These are phyloP conservation scores for Thraustochytrium sp. DNA, from an alignment of 352 stramenopile genomes.

Conservation along the genomic window DNA sequence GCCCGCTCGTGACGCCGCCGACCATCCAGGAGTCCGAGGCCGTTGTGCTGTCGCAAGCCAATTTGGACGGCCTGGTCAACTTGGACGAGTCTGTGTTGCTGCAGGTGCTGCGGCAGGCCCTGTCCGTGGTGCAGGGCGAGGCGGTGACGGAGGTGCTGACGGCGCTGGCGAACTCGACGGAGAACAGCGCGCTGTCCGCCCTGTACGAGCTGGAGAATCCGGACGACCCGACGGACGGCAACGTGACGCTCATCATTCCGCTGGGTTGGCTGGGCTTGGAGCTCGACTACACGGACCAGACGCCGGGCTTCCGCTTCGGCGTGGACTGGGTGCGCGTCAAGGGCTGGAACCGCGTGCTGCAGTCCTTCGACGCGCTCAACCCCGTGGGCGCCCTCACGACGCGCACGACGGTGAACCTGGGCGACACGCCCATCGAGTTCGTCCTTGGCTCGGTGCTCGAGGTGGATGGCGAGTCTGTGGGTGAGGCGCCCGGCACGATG, in stretches of 20 bases:
- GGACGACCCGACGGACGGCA: background rate
- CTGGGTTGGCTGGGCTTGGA: background rate
- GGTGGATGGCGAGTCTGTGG: background rate
- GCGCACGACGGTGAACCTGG: background rate
- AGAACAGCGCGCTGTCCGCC: background rate
- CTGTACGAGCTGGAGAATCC: slow-evolving; percentile 11
- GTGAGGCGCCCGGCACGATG: background rate
- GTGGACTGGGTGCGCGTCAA: background rate
- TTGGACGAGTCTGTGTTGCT: background rate
- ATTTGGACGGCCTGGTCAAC: background rate
- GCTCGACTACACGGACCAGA: background rate
- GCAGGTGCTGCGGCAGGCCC: background rate
- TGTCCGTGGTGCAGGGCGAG: background rate
- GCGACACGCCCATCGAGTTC: background rate
- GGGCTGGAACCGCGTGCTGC: background rate
- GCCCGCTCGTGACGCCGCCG: background rate
- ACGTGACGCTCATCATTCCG: background rate
- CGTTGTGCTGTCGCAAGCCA: background rate
- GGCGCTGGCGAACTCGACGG: slow-evolving; percentile 3
- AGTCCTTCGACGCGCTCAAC: background rate
- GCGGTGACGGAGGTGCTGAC: background rate
- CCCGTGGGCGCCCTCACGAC: background rate
- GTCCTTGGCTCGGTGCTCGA: background rate
- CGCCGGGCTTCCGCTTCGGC: background rate
- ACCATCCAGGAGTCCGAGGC: background rate